These are phyloP conservation scores for Chondrostereum purpureum DNA, from an alignment of 1,284 basidiomycete genomes.

Conservation along the genomic window DNA sequence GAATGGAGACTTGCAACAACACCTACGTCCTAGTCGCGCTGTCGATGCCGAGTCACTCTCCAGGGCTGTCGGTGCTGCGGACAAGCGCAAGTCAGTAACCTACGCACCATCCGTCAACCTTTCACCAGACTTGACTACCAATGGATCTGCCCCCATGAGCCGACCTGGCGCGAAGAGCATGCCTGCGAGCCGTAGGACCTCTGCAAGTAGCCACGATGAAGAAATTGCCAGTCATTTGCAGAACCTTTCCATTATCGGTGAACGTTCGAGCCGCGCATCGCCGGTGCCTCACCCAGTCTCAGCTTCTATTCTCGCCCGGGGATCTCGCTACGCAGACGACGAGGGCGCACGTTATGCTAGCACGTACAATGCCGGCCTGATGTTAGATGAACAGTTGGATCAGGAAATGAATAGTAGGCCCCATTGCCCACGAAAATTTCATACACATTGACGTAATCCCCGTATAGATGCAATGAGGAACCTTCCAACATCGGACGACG, in stretches of 20 bases:
- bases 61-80: conserved; percentile 56
- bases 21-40: conserved; percentile 39
- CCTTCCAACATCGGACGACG: conserved; percentile 87
- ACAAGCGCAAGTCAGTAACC: conserved; percentile 82
- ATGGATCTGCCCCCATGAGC: conserved; percentile 41
- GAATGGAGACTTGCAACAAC: conserved; percentile 40
- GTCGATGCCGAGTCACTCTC: conserved; percentile 57
- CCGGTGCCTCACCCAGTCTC: conserved; percentile 43
- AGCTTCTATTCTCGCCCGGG: conserved; percentile 44
- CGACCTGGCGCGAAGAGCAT: conserved; percentile 80
- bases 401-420: conserved; percentile 82
- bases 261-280: conserved; percentile 46
- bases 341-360: conserved; percentile 50
- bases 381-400: conserved; percentile 85
- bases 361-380: conserved; percentile 74
- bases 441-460: conserved; percentile 12
- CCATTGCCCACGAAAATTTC: conserved; percentile 1
- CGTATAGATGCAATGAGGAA: conserved; percentile 81
- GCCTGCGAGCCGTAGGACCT: conserved; percentile 80
- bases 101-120: conserved; percentile 71
- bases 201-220: conserved; percentile 73
- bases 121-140: conserved; percentile 55
- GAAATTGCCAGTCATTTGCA: conserved; percentile 72
- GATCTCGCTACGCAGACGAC: conserved; percentile 42
- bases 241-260: conserved; percentile 57